Base-by-base conservation (phyloP, 1,139 yeast species). In the Arxiozyma telluris region DNA sequence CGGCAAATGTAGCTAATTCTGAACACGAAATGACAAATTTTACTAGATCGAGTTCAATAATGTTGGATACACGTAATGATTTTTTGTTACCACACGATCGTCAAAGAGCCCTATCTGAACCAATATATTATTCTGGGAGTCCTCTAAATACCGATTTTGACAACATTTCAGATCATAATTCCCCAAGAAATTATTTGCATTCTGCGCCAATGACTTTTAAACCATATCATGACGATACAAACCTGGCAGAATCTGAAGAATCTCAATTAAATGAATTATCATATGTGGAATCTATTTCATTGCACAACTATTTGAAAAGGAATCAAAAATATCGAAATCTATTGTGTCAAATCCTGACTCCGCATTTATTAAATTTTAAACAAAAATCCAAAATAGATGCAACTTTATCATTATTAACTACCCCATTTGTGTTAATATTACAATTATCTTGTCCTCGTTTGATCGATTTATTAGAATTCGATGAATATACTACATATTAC, bases 381-480 rank as follows among this genome's bases (percentile, higher is more conserved):
- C 53, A 58, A 41, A 65, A 67, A 54, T 51, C 64, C 9, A 45
- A 49, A 3, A 42, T 57, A n/a, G 64, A 65, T 51, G 59, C 56
- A n/a, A 30, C 58, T 15, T 50, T 67, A 4, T 66, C 69, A 3
- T 49, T 65, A 12, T 39, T 61, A 2, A 60, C 66, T 7, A 58
- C 61, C 8, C 71, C 71, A 4, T 65, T 64, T 47, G 62, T 66
- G 9, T 34, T 64, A 17, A n/a, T 66, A 2, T 54, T 67, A 22
- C 61, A 66, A 30, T 39, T 66, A 17, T 60, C 67, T 30, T 64
- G 69, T 50, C 71, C 71, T 1, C 64, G 62, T 45, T 57, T 61
- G 12, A 50, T 53, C 15, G 58, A 57, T 15, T 44, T 64, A 18
- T 43, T 63, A 23, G 62, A 59, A 18, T 58, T 52, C 50, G 61